A percentile compares a stretch with the other conserved stretches of the same genome.
These are phyloP conservation scores for Candida sojae DNA, from an alignment of 1,139 yeast genomes.

Conservation along the genomic window DNA sequence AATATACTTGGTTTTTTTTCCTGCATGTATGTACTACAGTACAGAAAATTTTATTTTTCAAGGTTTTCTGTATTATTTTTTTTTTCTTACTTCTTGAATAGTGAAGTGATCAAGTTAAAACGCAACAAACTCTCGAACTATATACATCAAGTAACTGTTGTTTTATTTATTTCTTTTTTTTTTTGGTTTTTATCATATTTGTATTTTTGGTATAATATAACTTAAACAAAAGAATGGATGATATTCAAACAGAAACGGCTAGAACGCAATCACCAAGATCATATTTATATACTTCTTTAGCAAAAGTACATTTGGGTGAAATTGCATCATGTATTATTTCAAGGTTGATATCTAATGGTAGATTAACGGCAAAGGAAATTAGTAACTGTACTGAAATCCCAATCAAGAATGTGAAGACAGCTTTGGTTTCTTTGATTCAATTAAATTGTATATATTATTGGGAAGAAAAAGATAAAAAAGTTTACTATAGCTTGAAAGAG, in stretches of 20 bases:
- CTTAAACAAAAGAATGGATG: conserved; percentile 13
- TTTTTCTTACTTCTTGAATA: neutral
- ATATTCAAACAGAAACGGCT: conserved; percentile 19
- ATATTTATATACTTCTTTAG: conserved; percentile 54
- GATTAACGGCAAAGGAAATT: conserved; percentile 54
- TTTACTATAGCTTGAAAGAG: conserved; percentile 63
- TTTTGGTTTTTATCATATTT: neutral
- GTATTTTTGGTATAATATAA: too few relatives aligned
- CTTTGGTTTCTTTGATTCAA: conserved; percentile 67
- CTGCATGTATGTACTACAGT: neutral
- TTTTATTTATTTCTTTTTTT: neutral
- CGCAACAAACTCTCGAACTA: too few relatives aligned
- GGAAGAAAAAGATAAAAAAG: conserved; percentile 42
- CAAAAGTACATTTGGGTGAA: conserved; percentile 62
- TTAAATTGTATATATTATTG: conserved; percentile 61
- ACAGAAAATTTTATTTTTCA: conserved; percentile 1
- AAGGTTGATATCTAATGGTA: conserved; percentile 58
- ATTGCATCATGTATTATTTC: conserved; percentile 59
- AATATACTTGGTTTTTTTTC: neutral
- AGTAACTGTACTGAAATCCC: conserved; percentile 42
- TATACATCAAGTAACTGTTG: neutral
- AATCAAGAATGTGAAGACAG: conserved; percentile 48
- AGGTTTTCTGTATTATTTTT: neutral
- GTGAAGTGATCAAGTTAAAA: neutral
- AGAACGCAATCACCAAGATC: conserved; percentile 64